Evolutionary conservation across 2,329 filamentous ascomycete genomes (phyloP), one percentile per base, ranked within the genome.

Genomic region (Paecilomyces variotii): DNA sequence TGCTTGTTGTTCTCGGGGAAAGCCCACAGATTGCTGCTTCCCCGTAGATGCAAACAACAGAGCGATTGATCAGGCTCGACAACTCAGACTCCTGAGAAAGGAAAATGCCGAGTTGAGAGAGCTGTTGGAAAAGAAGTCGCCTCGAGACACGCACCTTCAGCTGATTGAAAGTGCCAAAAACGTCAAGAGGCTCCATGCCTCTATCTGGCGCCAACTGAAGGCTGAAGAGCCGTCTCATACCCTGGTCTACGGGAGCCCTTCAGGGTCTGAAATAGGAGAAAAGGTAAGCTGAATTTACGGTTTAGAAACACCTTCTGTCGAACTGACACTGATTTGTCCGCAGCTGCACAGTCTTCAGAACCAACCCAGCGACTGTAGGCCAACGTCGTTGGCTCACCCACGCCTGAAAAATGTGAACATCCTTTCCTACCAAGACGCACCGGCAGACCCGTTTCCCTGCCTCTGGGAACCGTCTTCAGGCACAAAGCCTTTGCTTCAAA

Each of bases 341-440:
- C 39, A 55, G 28, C 28, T 34, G 28, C 28, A 54, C 25, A 5
- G 14, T 25, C 10, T 54, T 14, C 28, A 39, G 14, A 14, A 5
- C 7, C 56, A 30, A 57, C 27, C 28, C 3, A 57, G 12, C 19
- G 7, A 19, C 26, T 26, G 30, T n/a, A 32, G 25, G 24, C 52
- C 28, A 14, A 19, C 28, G 12, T 55, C 50, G 9, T 45, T 58
- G 5, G 34, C 53, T 19, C 49, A 58, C 19, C 32, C 57, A 6
- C 25, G 27, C 24, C 54, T 53, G 9, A 53, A 53, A 30, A 14
- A 26, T 3, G 7, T 56, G 12, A 34, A 58, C 32, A 51, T 45
- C 5, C 27, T 27, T 19, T 34, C 34, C n/a, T 58, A 58, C 56
- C 53, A 58, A 45, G 35, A 58, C 32, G 57, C 57, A 4, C 25